Base-by-base conservation (phyloP, 116 monocot genomes). In the Thalassia testudinum region DNA sequence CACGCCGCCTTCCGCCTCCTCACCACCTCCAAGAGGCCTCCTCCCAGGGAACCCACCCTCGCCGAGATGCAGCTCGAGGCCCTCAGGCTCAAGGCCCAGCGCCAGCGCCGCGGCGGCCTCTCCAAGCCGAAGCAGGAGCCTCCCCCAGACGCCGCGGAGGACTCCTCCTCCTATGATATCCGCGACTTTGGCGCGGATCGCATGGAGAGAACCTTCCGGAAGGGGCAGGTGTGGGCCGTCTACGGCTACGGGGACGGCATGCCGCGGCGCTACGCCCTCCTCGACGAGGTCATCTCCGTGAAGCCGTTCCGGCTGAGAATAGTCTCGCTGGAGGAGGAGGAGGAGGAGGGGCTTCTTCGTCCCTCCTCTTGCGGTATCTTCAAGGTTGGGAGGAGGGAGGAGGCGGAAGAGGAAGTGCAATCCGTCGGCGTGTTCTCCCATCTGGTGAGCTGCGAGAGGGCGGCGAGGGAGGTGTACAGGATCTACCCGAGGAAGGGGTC, bases 391-490 rank as follows among this genome's bases (percentile, higher is more conserved):
- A 48, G 27, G 28, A 47, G 19, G n/a, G 77, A 76, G 37, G 68
- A 54, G 43, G 45, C 19, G 5, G 67, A 56, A 48, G 79, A 80
- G 12, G 56, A 72, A 21, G 52, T 86, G 1, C 57, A 75, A 49
- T 80, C 87, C 1, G 66, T 87, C 8, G 87, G 85, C 66, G 40
- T 81, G 18, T 88, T 95, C 68, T 95, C 87, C 26, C 95, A 95
- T 66, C 49, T 57, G 16, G 65, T 88, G 43, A 68, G 55, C 15
- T 81, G 71, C 34, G 85, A 95, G 65, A 70, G 75, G 67, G 79
- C 70, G 0, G 81, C 81, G 0, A 81, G 61, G 64, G 85, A 95
- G 63, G 2, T 79, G 27, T 95, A 85, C 43, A 75, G 85, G 64
- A 76, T 95, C 58, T 95, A 74, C 56, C 95, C 87, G 0, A 87